Conservation (phyloP, 768 basidiomycete species). For the Tricholoma furcatifolium region DNA sequence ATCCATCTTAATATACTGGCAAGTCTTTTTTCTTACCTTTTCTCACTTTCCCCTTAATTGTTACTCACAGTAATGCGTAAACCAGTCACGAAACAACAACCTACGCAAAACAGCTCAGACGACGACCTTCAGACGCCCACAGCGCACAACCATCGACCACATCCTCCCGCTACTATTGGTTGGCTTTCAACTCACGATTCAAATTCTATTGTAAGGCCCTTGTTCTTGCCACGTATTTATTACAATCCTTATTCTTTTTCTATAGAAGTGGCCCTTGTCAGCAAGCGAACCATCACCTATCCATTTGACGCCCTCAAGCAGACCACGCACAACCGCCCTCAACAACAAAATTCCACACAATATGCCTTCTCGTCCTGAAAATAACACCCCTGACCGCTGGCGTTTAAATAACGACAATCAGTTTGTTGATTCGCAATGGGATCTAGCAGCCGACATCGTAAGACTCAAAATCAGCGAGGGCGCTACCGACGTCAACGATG, state of each 20-base stretch:
- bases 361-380: slow-evolving; percentile 51
- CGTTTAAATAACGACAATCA: slow-evolving; percentile 63
- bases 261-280: slow-evolving; percentile 49
- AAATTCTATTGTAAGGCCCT: slow-evolving; percentile 42
- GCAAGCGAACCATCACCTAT: slow-evolving; percentile 34
- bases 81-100: slow-evolving; percentile 52
- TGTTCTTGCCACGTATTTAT: slow-evolving; percentile 31
- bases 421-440: slow-evolving; percentile 66
- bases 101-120: slow-evolving; percentile 35
- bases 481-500: slow-evolving; percentile 49
- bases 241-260: slow-evolving; percentile 24
- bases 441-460: slow-evolving; percentile 70
- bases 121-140: slow-evolving; percentile 35
- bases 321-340: slow-evolving; percentile 29
- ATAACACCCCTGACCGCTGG: slow-evolving; percentile 53
- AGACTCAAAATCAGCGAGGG: slow-evolving; percentile 67
- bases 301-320: slow-evolving; percentile 30
- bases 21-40: slow-evolving; percentile 22
- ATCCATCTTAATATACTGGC: slow-evolving; percentile 43
- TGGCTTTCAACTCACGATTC: slow-evolving; percentile 53
- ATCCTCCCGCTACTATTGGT: slow-evolving; percentile 37
- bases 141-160: slow-evolving; percentile 30
- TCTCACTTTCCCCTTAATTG: slow-evolving; percentile 23
- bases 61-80: slow-evolving; percentile 62
- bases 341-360: slow-evolving; percentile 39